Percentiles rank a stretch among this genome's conserved stretches.
phyloP scores from a whole-genome alignment of 257 asterid species.

The Leptodermis oblonga region DNA sequence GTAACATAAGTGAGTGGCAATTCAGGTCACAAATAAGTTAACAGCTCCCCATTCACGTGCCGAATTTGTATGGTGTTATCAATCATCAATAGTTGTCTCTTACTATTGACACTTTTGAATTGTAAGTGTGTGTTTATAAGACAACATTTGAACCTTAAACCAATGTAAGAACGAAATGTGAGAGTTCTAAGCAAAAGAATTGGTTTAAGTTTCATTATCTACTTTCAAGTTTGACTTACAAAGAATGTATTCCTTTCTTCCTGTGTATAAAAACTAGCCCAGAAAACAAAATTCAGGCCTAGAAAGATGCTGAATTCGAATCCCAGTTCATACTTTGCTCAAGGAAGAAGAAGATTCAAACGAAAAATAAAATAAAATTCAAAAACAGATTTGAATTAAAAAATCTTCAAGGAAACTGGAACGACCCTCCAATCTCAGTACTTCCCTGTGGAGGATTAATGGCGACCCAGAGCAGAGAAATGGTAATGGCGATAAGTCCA shows the following conservation, averaged over 20 bases:
- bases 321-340: neutral
- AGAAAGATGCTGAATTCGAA: neutral
- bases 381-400: constrained; percentile 7
- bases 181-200: neutral
- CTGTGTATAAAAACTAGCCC: neutral
- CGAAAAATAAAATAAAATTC: neutral
- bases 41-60: no score
- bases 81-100: no score
- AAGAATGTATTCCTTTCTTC: constrained; percentile 12
- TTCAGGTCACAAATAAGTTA: no score
- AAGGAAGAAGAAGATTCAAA: constrained; percentile 2
- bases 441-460: constrained; percentile 63
- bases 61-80: no score
- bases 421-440: constrained; percentile 69
- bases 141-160: no score
- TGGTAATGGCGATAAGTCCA: constrained; percentile 76
- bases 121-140: no score
- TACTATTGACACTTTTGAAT: no score
- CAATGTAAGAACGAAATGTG: no score
- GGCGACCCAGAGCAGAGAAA: constrained; percentile 76
- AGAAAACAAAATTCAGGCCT: constrained; percentile 8
- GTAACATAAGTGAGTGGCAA: no score
- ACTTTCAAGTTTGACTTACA: constrained; percentile 14
- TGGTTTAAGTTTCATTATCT: constrained; percentile 6
- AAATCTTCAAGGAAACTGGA: constrained; percentile 55